Percentiles rank a stretch among this genome's conserved stretches.
Conservation (phyloP, 176 grass and related monocot species). For the Eleusine coracana region DNA sequence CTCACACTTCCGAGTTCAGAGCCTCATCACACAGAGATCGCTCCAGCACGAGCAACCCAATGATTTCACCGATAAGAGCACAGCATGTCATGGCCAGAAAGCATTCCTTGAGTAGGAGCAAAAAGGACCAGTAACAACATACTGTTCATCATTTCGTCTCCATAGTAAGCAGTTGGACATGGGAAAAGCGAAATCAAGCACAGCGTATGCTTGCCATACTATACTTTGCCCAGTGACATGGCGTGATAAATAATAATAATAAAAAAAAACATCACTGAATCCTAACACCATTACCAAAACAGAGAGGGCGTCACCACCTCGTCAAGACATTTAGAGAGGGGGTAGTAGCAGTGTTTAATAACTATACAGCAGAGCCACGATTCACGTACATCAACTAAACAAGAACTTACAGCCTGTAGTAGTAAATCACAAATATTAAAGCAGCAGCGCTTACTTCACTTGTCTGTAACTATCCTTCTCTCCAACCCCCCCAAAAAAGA, state of each 20-base stretch:
- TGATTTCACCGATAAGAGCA: slow-evolving; percentile 8
- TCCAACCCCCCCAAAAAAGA: slow-evolving; percentile 41
- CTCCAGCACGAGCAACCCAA: background rate
- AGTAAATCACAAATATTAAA: slow-evolving; percentile 48
- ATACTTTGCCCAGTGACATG: slow-evolving; percentile 24
- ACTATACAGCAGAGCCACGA: slow-evolving; percentile 60
- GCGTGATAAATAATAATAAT: background rate
- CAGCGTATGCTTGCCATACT: slow-evolving; percentile 36
- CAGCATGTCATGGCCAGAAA: background rate
- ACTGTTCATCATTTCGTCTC: background rate
- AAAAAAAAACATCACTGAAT: slow-evolving; percentile 4
- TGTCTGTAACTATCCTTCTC: slow-evolving; percentile 42
- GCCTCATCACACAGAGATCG: too few species aligned
- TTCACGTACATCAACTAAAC: slow-evolving; percentile 41
- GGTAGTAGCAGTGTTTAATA: slow-evolving; percentile 14
- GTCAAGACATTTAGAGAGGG: slow-evolving; percentile 19
- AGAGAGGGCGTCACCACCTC: background rate
- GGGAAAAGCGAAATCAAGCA: slow-evolving; percentile 38
- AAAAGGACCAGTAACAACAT: background rate
- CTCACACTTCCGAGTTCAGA: too few species aligned
- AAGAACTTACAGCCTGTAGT: slow-evolving; percentile 44
- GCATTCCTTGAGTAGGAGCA: background rate
- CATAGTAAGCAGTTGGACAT: background rate
- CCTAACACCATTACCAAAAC: background rate
- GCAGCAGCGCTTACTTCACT: slow-evolving; percentile 17